A percentile compares a stretch with the other conserved stretches of the same genome.
Evolutionary conservation across 176 grass and related monocot genomes (phyloP).

Genomic region (Pontederia paniculata): DNA sequence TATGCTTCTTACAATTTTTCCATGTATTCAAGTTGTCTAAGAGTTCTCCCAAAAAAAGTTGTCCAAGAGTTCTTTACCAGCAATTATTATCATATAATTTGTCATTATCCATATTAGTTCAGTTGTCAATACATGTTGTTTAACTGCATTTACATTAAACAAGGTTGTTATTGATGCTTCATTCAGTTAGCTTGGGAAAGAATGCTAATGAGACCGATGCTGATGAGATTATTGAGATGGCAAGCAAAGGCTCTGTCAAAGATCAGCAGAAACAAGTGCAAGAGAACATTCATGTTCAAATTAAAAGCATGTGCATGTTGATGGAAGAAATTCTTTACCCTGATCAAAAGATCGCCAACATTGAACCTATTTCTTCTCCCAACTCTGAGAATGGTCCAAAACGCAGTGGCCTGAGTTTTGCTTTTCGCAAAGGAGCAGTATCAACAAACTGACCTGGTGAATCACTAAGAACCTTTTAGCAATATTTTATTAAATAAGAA

Average conservation of each 20-base stretch:
- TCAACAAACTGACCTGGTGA: constrained; percentile 43
- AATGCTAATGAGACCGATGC: constrained; percentile 67
- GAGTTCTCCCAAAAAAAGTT: not conserved
- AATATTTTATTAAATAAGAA: not conserved
- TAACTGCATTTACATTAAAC: not conserved
- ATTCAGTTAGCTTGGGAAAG: constrained; percentile 68
- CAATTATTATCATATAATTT: constrained; percentile 5
- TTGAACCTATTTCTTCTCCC: constrained; percentile 18
- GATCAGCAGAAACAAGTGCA: constrained; percentile 81
- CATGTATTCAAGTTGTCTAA: no score
- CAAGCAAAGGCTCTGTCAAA: constrained; percentile 62
- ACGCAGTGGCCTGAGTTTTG: constrained; percentile 65
- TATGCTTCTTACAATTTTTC: no score
- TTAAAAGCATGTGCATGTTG: constrained; percentile 39
- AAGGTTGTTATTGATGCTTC: constrained; percentile 15
- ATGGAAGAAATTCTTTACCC: constrained; percentile 64
- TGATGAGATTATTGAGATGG: constrained; percentile 80
- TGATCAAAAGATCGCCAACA: constrained; percentile 14
- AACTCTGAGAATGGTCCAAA: constrained; percentile 28
- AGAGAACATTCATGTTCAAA: constrained; percentile 75
- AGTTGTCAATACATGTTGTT: not conserved
- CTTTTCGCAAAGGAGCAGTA: constrained; percentile 30
- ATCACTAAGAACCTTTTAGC: constrained; percentile 3
- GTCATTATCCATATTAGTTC: no score
- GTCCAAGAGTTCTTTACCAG: not conserved